Percentiles rank a stretch among this genome's conserved stretches.
Evolutionary conservation across 2,329 filamentous ascomycete genomes (phyloP).

Genomic region (Capronia americana): DNA sequence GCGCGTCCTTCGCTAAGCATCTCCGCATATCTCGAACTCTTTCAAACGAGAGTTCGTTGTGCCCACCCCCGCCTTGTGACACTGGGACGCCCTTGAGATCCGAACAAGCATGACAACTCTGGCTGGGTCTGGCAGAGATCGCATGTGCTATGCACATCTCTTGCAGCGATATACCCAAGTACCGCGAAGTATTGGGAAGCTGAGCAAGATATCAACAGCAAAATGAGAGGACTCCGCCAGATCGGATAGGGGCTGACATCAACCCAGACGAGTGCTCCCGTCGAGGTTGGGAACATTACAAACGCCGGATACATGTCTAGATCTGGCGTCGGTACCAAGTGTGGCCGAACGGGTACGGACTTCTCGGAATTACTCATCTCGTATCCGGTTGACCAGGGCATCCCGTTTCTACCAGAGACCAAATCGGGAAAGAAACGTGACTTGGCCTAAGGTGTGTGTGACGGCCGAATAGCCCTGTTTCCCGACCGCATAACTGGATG

Average conservation of each 20-base stretch:
- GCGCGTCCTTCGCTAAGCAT: not conserved
- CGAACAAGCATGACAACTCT: not conserved
- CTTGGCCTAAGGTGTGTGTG: not conserved
- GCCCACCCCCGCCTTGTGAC: not conserved
- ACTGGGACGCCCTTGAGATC: not conserved
- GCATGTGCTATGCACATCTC: not conserved
- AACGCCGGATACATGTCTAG: not conserved
- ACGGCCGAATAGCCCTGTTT: not conserved
- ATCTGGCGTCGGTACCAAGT: not conserved
- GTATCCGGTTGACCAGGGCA: not conserved
- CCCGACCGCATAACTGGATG: not conserved
- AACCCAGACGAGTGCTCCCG: not conserved
- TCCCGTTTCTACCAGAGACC: conserved; percentile 10
- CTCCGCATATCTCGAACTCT: not conserved
- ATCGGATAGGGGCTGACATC: not conserved
- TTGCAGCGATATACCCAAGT: not conserved
- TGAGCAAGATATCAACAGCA: not conserved
- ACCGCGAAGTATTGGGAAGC: not conserved
- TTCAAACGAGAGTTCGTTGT: not conserved
- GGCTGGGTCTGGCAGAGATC: not conserved
- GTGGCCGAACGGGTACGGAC: not conserved
- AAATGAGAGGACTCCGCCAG: not conserved
- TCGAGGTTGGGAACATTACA: not conserved
- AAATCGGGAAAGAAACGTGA: conserved; percentile 25
- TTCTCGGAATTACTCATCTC: conserved; percentile 11